A percentile compares a stretch with the other conserved stretches of the same genome.
Conservation (phyloP, 768 basidiomycete species). For the Russula vinacea region DNA sequence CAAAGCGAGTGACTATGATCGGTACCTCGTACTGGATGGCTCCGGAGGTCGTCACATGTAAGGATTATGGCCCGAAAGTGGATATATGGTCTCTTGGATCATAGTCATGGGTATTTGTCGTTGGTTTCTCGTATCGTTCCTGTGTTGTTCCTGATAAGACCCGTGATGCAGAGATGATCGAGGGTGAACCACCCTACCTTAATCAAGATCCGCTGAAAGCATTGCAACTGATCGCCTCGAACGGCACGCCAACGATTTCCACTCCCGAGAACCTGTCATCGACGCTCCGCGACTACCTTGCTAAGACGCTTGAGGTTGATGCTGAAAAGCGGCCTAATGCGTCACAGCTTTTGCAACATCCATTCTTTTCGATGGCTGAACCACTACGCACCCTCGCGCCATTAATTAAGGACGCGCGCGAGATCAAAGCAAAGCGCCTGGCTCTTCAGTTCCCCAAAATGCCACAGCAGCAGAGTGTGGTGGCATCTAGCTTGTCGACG, state of each 20-base stretch:
- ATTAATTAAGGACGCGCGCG: constrained; percentile 87
- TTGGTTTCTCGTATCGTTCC: too few relatives aligned
- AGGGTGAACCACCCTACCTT: constrained; percentile 94
- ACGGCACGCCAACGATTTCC: constrained; percentile 93
- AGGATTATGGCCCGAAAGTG: constrained; percentile 98
- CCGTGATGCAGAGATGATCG: constrained; percentile 79
- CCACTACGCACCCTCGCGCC: constrained; percentile 85
- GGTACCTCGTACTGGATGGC: constrained; percentile 99
- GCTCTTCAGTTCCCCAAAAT: too few relatives aligned
- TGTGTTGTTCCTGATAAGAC: constrained; percentile 9
- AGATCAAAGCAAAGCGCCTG: too few relatives aligned
- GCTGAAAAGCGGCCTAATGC: constrained; percentile 91
- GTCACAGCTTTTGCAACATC: constrained; percentile 76
- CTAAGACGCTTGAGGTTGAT: constrained; percentile 88
- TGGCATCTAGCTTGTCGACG: constrained; percentile 60
- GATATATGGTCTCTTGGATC: constrained; percentile 95
- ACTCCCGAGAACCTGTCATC: constrained; percentile 76
- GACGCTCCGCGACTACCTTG: constrained; percentile 85
- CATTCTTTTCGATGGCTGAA: constrained; percentile 86
- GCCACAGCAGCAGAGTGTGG: constrained; percentile 34
- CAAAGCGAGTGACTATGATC: constrained; percentile 96
- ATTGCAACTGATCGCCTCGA: constrained; percentile 94
- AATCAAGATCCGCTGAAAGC: constrained; percentile 97
- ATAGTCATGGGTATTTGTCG: constrained; percentile 95
- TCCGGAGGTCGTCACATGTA: constrained; percentile 93